A percentile compares a stretch with the other conserved stretches of the same genome.
Conservation (phyloP, 345 rosid genomes). For the Viola odorata region DNA sequence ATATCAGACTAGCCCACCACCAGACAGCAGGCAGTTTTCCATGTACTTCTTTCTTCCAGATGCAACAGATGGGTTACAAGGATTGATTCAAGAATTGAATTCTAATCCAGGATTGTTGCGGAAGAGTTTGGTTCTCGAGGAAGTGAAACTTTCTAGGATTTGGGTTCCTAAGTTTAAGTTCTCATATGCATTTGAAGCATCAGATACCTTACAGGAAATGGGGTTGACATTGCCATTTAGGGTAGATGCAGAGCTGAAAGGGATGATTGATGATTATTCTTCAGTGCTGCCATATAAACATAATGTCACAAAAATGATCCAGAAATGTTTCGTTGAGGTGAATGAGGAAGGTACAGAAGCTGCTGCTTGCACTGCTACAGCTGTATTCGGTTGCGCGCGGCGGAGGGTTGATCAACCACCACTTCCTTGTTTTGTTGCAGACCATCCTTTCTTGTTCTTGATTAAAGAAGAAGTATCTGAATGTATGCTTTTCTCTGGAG, state of each 20-base stretch:
- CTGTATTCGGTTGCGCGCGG: not conserved
- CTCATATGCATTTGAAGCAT: not conserved
- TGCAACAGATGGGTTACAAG: conserved; percentile 6
- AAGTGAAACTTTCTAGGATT: not conserved
- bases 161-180: conserved; percentile 18
- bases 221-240: conserved; percentile 12
- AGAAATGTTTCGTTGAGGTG: conserved; percentile 12
- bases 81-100: conserved; percentile 5
- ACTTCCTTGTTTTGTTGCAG: conserved; percentile 9
- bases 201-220: not conserved
- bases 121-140: not conserved
- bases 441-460: conserved; percentile 19
- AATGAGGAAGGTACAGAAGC: conserved; percentile 24
- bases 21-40: conserved; percentile 1
- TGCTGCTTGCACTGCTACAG: not conserved
- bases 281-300: not conserved
- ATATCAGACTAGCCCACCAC: not conserved
- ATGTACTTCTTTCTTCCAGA: conserved; percentile 11
- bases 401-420: not conserved
- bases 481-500: conserved; percentile 8
- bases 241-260: not conserved
- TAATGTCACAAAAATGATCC: conserved; percentile 1
- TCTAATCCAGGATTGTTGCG: not conserved
- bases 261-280: conserved; percentile 2
- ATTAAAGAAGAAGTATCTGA: conserved; percentile 10